Base-by-base conservation (phyloP, 805 yeast genomes). In the Ascoidea asiatica region DNA sequence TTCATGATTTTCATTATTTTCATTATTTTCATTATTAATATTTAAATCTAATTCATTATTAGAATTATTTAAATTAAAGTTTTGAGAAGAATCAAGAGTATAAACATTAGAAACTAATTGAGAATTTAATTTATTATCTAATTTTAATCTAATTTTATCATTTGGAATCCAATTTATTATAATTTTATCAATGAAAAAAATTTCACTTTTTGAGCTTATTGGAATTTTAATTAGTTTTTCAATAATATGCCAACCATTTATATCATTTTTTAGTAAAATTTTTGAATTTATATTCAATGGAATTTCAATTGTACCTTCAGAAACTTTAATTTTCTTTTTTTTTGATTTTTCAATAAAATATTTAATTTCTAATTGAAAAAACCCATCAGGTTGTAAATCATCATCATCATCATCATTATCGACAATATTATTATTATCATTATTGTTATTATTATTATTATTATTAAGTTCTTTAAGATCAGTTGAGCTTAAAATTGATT, bases 281-380 rank as follows among this genome's bases (percentile, higher is more conserved):
- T 49, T 49, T 2, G 46, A 41, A 4, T 52, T 52, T 4, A 55
- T 49, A 1, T 56, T 42, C n/a, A 66, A 46, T 3, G 67, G 67
- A 2, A 65, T 41, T 2, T 46, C 52, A 36, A 64, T 50, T 2
- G 43, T 47, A 0, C 70, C 70, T 2, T 56, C 60, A 43, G 59
- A 52, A 2, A 57, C 56, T 39, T 49, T 60, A 2, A 56, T 53
- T 5, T 52, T 48, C 3, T 56, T 49, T 48, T 60, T 51, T 39
- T 51, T 56, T 21, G 67, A 53, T 35, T 64, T 54, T 43, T 64
- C 65, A 33, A 66, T 52, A 35, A 51, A 52, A 43, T 64, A 68
- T 4, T 50, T 53, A 2, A 65, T 37, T 37, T 60, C 60, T 19
- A 67, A 38, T 38, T 61, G 59, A 47, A 65, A 60, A 23, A 47